These are phyloP conservation scores for Penicillium psychrofluorescens DNA, from an alignment of 495 filamentous ascomycete species.

Conservation along the genomic window DNA sequence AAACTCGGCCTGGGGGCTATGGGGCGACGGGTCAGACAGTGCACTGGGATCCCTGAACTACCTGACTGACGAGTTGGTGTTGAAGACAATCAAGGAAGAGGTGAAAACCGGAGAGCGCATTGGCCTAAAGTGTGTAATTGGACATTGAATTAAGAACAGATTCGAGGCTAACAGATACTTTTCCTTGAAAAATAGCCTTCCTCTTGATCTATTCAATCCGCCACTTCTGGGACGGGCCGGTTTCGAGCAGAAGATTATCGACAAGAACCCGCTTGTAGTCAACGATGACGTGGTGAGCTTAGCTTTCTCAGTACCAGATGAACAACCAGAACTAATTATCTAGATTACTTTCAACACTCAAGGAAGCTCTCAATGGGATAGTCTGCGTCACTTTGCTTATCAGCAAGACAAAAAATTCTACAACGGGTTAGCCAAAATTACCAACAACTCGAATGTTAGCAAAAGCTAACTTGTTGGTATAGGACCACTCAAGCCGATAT, in stretches of 20 bases:
- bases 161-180: too few relatives aligned
- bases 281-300: slow-evolving; percentile 4
- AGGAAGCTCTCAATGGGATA: slow-evolving; percentile 9
- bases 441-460: too few relatives aligned
- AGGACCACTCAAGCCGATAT: too few relatives aligned
- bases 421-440: neutral
- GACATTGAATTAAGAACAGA: too few relatives aligned
- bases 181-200: neutral
- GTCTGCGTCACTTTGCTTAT: slow-evolving; percentile 8
- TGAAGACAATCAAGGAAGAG: slow-evolving; percentile 33
- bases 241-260: slow-evolving; percentile 5
- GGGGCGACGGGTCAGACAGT: slow-evolving; percentile 24
- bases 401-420: slow-evolving; percentile 3
- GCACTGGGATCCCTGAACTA: slow-evolving; percentile 45
- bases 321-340: too few relatives aligned
- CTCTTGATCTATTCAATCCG: slow-evolving; percentile 3
- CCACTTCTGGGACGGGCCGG: slow-evolving; percentile 3
- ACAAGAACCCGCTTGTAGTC: slow-evolving; percentile 6
- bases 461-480: too few relatives aligned
- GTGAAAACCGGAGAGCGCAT: neutral
- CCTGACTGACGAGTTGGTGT: slow-evolving; percentile 39
- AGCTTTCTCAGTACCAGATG: too few relatives aligned
- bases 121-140: too few relatives aligned
- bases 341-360: slow-evolving; percentile 8
- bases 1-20: slow-evolving; percentile 47